Base-by-base conservation (phyloP, 768 basidiomycete species). In the Tylopilus sp. region DNA sequence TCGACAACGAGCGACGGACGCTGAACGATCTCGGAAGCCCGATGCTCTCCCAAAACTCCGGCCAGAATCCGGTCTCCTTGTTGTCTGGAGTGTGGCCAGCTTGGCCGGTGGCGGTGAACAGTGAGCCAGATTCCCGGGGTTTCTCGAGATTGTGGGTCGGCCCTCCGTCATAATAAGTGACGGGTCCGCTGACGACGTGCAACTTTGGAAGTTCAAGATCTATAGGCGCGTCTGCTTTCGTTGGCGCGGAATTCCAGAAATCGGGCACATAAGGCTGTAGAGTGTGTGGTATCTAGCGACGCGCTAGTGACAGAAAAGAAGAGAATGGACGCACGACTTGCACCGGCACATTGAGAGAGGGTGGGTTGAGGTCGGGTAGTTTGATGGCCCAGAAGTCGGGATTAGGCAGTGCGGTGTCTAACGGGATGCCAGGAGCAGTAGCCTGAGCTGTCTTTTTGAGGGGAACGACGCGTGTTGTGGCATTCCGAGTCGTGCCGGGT, bases 201-300 rank as follows among this genome's bases (percentile, higher is more conserved):
- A 85, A 66, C 61, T 80, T 81, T 39, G 79, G 80, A 20, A 50
- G 61, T 38, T 48, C 63, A 1, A 56, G 56, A 28, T 69, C 56
- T 8, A 58, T 48, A 31, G 64, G 65, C 52, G 52, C 56, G 31
- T 38, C 66, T 38, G 40, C 67, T 59, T 57, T 75, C 66, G 40
- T 69, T 55, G 65, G 67, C n/a, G 75, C 73, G 1, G 82, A 78
- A 36, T 76, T 70, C 77, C 79, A 84, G 57, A 81, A 76, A 71
- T 86, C 83, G 30, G 77, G 78, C 1, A 76, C 62, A 62, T 77
- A 79, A 10, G 85, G 85, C 84, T 87, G 58, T 10, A 39, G 50
- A 8, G 28, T 28, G 11, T 28, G 28, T 2, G 8, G 11, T 28
- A 28, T 25, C 17, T 35, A 31, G n/a, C n/a, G n/a, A 20, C 9